Evolutionary conservation across 2,329 filamentous ascomycete genomes (phyloP).

Genomic region (Neocucurbitaria cava): DNA sequence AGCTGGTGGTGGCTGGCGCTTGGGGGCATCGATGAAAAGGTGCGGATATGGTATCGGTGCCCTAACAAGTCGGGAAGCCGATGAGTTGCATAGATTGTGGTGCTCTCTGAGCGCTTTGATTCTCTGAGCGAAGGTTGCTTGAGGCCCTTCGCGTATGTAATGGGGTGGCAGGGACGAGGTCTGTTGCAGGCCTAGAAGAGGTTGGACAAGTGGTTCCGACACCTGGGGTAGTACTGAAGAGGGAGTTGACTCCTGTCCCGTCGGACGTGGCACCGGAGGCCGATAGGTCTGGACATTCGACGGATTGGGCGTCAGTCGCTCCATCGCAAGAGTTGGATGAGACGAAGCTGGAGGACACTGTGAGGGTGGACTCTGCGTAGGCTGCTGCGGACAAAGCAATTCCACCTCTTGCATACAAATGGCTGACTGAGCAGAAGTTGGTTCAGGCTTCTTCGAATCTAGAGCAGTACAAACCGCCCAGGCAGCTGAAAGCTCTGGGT

Average conservation of each 20-base stretch:
- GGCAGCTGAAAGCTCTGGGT: background rate
- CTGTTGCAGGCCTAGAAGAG: background rate
- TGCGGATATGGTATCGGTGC: conserved; percentile 9
- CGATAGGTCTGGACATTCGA: too few relatives aligned
- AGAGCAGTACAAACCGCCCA: background rate
- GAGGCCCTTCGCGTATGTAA: background rate
- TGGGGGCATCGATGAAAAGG: conserved; percentile 7
- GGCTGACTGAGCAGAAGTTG: background rate
- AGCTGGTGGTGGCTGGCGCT: background rate
- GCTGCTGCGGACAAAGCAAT: background rate
- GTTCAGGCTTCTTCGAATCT: background rate
- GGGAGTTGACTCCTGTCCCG: too few relatives aligned
- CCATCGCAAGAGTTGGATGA: too few relatives aligned
- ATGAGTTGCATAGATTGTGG: background rate
- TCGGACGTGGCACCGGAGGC: too few relatives aligned
- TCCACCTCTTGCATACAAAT: background rate
- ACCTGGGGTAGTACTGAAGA: too few relatives aligned
- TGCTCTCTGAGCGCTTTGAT: background rate
- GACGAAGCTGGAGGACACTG: too few relatives aligned
- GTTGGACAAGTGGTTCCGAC: background rate
- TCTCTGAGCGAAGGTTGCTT: background rate
- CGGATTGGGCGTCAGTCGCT: too few relatives aligned
- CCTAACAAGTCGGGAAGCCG: conserved; percentile 2
- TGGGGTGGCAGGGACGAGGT: background rate
- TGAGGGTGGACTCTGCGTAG: background rate